Percentiles rank a stretch among this genome's conserved stretches.
These are phyloP conservation scores for Penicillium sp. DNA, from an alignment of 2,329 filamentous ascomycete species.

Conservation along the genomic window DNA sequence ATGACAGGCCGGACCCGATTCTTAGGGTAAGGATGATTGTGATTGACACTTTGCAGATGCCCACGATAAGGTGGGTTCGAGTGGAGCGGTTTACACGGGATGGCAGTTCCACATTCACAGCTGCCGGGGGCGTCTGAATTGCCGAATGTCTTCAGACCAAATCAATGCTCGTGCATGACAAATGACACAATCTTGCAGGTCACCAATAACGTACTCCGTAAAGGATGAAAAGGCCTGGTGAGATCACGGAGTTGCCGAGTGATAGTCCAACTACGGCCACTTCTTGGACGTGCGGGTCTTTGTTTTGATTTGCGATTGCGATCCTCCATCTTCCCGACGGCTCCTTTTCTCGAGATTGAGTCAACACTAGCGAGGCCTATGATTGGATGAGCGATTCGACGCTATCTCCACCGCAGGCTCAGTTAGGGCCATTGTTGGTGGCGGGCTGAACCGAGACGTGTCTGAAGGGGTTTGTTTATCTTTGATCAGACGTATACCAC, in stretches of 20 bases:
- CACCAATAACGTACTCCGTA: too few relatives aligned
- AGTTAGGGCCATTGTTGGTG: not conserved
- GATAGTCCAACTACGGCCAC: too few relatives aligned
- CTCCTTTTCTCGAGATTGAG: too few relatives aligned
- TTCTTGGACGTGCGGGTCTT: too few relatives aligned
- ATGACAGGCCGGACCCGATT: constrained; percentile 11
- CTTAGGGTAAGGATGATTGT: constrained; percentile 8
- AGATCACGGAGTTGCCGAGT: too few relatives aligned
- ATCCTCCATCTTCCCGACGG: not conserved
- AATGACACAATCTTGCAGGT: too few relatives aligned
- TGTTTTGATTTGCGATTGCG: not conserved
- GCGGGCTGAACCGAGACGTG: constrained; percentile 2
- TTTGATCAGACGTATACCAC: too few relatives aligned
- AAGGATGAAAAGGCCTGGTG: too few relatives aligned
- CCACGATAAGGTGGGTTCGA: constrained; percentile 7
- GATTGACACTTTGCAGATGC: constrained; percentile 16
- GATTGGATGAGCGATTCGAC: not conserved
- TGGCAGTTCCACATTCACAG: constrained; percentile 10
- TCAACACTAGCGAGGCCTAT: not conserved
- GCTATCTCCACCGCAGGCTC: not conserved
- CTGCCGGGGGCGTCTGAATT: not conserved
- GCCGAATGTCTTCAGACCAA: not conserved
- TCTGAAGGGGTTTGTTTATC: too few relatives aligned
- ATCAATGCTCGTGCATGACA: not conserved
- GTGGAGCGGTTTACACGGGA: constrained; percentile 12